Base-by-base conservation (phyloP, 78 protist genomes). In the Mastigamoeba balamuthi region DNA sequence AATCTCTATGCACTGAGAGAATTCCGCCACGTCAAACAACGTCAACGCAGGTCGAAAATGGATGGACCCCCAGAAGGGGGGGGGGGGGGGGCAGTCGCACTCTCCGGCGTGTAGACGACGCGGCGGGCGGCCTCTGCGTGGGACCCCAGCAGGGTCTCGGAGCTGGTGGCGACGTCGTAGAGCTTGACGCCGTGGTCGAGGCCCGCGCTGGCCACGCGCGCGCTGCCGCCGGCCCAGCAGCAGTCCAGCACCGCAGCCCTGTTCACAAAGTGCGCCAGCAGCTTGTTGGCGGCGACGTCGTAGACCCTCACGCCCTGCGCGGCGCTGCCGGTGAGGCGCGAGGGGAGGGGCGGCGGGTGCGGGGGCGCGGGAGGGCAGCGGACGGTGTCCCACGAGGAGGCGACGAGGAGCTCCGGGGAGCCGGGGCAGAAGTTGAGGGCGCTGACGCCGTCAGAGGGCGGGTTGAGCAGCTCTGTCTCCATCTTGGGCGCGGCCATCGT, bases 331-430 rank as follows among this genome's bases (percentile, higher is more conserved):
- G n/a, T n/a, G n/a, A n/a, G n/a, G n/a, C n/a, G n/a, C n/a, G n/a
- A n/a, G n/a, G n/a, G n/a, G n/a, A n/a, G n/a, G n/a, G n/a, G n/a
- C n/a, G n/a, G n/a, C 5, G 23, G 66, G 37, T 28, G 29, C 28
- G 10, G 3, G 39, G n/a, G 33, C 40, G 37, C 30, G 37, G 52
- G 2, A 38, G 7, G 6, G 2, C 36, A 17, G 65, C 80, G 41
- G 67, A 82, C 87, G 39, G 40, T 63, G 71, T 82, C 87, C 87
- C 87, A 82, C 30, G 82, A 76, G 6, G 87, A 72, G n/a, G 67
- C 87, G 43, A 82, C 66, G 27, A 82, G 37, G 39, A 40, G 39
- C 23, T n/a, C 66, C 4, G 30, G 69, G 9, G 78, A 39, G 28
- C 41, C n/a, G 38, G 69, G 74, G 27, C 69, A 52, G 42, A 27